Evolutionary conservation across 2,329 filamentous ascomycete species (phyloP).

Genomic region (Fusarium sp.): DNA sequence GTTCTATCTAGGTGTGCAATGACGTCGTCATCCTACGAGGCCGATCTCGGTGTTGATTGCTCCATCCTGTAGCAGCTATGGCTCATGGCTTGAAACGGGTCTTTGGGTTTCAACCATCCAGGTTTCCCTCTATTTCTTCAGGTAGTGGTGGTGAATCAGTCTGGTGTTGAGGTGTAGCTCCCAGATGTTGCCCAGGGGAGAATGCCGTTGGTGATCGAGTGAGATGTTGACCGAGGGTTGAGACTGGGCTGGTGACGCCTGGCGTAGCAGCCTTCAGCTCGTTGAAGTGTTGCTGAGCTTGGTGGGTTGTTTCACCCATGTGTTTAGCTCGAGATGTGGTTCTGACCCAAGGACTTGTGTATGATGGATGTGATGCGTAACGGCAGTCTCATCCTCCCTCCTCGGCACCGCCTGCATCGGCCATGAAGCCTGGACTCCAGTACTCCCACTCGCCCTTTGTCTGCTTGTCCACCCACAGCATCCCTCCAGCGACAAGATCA

Average conservation of each 20-base stretch:
- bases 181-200: not conserved
- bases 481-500: constrained; percentile 86
- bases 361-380: not conserved
- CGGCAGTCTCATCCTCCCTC: constrained; percentile 29
- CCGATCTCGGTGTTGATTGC: not conserved
- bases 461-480: constrained; percentile 95
- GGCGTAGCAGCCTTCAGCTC: not conserved
- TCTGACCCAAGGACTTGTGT: not conserved
- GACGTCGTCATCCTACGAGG: not conserved
- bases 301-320: not conserved
- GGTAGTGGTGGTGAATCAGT: not conserved
- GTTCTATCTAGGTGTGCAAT: not conserved
- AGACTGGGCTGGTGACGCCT: not conserved
- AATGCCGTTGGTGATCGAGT: not conserved
- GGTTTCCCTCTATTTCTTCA: not conserved
- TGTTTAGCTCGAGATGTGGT: not conserved
- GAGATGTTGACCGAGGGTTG: not conserved
- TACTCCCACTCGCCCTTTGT: constrained; percentile 85
- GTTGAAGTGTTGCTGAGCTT: not conserved
- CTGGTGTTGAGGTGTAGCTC: not conserved
- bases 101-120: not conserved
- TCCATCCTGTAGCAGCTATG: not conserved
- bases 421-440: constrained; percentile 86
- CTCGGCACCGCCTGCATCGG: constrained; percentile 50
- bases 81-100: not conserved